Evolutionary conservation across 1,284 basidiomycete genomes (phyloP).

Genomic region (Coniferiporia sulphurascens): DNA sequence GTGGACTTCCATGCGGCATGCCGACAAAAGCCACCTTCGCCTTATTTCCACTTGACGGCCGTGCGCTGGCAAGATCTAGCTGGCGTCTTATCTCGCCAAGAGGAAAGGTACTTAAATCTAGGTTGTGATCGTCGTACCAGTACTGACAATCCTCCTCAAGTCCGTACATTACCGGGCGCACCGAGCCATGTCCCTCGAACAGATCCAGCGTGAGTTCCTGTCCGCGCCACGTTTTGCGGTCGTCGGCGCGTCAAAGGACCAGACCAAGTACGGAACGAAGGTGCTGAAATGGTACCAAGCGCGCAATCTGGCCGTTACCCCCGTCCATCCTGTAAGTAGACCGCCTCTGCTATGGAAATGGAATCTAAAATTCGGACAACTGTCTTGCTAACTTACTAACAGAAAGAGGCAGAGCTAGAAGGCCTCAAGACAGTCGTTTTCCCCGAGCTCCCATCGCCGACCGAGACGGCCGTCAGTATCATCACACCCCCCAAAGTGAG

Average conservation of each 20-base stretch:
- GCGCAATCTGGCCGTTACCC: slow-evolving; percentile 58
- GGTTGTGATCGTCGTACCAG: not conserved
- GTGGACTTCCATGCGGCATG: no score
- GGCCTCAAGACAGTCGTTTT: slow-evolving; percentile 54
- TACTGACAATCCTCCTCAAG: not conserved
- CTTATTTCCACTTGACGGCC: no score
- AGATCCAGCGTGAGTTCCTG: slow-evolving; percentile 56
- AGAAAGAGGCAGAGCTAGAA: slow-evolving; percentile 66
- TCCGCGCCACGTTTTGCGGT: slow-evolving; percentile 64
- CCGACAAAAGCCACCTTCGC: no score
- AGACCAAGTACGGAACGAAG: slow-evolving; percentile 71
- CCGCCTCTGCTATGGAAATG: not conserved
- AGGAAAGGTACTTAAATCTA: no score
- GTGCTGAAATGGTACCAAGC: slow-evolving; percentile 32
- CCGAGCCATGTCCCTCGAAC: slow-evolving; percentile 13
- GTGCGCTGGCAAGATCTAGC: no score
- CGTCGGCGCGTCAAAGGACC: slow-evolving; percentile 75
- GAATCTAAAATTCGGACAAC: not conserved
- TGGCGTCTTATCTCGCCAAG: no score
- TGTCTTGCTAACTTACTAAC: slow-evolving; percentile 3
- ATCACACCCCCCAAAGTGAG: slow-evolving; percentile 68
- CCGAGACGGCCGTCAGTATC: slow-evolving; percentile 72
- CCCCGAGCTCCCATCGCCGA: slow-evolving; percentile 54
- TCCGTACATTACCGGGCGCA: not conserved
- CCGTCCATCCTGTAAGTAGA: slow-evolving; percentile 56